phyloP scores from a whole-genome alignment of 495 filamentous ascomycete species.

The Pseudevernia furfuracea region DNA sequence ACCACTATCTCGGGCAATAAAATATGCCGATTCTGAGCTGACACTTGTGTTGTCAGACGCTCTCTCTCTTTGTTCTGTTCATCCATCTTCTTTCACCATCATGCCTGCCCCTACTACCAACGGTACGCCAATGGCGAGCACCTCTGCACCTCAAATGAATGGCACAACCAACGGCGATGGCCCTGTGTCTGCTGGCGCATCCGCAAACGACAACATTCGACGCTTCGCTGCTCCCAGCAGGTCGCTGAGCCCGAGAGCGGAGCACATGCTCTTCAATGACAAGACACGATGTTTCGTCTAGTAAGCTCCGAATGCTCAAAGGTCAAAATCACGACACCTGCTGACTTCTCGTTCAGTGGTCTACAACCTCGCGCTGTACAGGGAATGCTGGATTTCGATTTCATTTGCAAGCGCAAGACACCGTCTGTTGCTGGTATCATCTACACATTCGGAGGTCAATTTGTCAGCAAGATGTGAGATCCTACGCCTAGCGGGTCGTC shows the following conservation, averaged over 20 bases:
- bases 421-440: slow-evolving; percentile 98
- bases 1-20: not conserved
- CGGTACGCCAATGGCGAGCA: slow-evolving; percentile 10
- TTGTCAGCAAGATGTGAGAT: slow-evolving; percentile 95
- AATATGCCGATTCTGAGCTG: not conserved
- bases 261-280: slow-evolving; percentile 89
- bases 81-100: slow-evolving; percentile 28
- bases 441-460: slow-evolving; percentile 99
- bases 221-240: slow-evolving; percentile 91
- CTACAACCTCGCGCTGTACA: slow-evolving; percentile 96
- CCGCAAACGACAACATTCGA: slow-evolving; percentile 96
- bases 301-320: slow-evolving; percentile 41
- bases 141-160: slow-evolving; percentile 32
- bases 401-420: slow-evolving; percentile 97
- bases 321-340: not conserved
- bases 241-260: slow-evolving; percentile 73
- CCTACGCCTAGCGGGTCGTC: slow-evolving; percentile 1
- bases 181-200: slow-evolving; percentile 32
- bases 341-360: slow-evolving; percentile 47
- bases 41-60: not conserved
- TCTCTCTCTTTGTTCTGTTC: not conserved
- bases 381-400: slow-evolving; percentile 99
- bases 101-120: slow-evolving; percentile 43
- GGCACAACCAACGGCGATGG: slow-evolving; percentile 36
- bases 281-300: slow-evolving; percentile 99